Evolutionary conservation across 2,329 filamentous ascomycete species (phyloP), one percentile per base, ranked within the genome.

Genomic region (Phaeosphaeria sp.): DNA sequence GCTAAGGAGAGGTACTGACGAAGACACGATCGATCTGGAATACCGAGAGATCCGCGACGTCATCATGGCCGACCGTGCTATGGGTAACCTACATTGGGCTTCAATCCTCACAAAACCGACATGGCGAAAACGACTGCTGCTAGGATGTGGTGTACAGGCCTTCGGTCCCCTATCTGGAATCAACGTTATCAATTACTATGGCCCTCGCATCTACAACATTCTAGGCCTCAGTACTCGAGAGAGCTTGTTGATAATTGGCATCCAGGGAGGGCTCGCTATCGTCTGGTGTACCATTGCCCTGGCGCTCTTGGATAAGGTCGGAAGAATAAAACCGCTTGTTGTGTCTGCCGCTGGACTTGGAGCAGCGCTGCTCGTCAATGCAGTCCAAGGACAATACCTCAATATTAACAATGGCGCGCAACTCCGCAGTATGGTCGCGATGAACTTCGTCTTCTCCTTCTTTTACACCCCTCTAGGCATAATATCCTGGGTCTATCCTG

Each of bases 201-300:
- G 78, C 2, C 52, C 78, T 0, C 72, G 77, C 0, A 79, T 83
- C 36, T 83, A 83, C 62, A 66, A 71, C 13, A 73, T 78, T 3
- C 74, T 83, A 0, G 80, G 80, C 6, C 79, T 84, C 43, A 68
- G 72, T 1, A 80, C 75, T 0, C 77, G 77, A 7, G 80, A 76
- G 0, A 81, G 81, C 0, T 76, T 84, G 3, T 79, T 84, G 73
- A 82, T 84, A 48, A 80, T 83, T 58, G 83, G 82, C 3, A 79
- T 84, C 60, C 82, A 78, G 63, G 82, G 82, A 22, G 80, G 81
- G 0, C 73, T 85, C 7, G 80, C 81, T 0, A 80, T 80, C 27
- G 68, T 82, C 21, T 84, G 80, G 76, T 81, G 81, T 58, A 81
- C 66, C 11, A 61, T 67, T 6, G 81, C 81, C 50, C 77, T 84